Percentiles rank a stretch among this genome's conserved stretches.
Evolutionary conservation across 139 green algal genomes (phyloP).

Genomic region (Chloropicon primus): DNA sequence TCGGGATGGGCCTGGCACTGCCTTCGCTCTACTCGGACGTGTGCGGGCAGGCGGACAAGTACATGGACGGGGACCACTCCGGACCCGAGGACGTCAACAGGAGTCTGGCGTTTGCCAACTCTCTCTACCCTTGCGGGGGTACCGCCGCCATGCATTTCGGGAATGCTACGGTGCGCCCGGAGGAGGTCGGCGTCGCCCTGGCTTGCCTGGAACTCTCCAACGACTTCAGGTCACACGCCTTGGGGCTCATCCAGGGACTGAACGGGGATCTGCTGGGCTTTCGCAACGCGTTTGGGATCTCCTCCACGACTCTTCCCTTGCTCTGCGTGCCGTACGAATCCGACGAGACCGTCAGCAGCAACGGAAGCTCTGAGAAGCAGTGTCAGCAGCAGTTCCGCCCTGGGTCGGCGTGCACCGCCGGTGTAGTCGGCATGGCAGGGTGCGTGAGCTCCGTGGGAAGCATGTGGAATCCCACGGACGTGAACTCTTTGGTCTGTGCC

Average conservation of each 20-base stretch:
- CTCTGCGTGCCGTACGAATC: neutral
- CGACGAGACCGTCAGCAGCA: too few species aligned
- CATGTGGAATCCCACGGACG: too few species aligned
- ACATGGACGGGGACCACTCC: neutral
- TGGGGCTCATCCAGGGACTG: neutral
- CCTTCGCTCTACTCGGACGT: neutral
- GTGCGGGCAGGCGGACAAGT: neutral
- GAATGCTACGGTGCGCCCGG: neutral
- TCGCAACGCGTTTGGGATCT: neutral
- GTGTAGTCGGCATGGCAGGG: too few species aligned
- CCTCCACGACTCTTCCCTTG: neutral
- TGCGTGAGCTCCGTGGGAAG: too few species aligned
- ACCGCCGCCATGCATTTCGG: neutral
- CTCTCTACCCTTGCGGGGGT: neutral
- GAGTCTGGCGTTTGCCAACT: neutral
- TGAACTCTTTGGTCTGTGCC: too few species aligned
- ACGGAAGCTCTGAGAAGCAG: too few species aligned
- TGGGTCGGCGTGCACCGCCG: too few species aligned
- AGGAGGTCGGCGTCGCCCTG: neutral
- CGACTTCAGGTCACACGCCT: neutral
- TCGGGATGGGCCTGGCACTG: neutral
- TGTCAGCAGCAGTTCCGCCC: too few species aligned
- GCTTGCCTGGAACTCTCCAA: neutral
- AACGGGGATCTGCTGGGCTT: neutral
- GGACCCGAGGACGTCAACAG: neutral